Evolutionary conservation across 371 early-diverging fungal species (phyloP), one percentile per base, ranked within the genome.

Genomic region (Blakeslea trispora): DNA sequence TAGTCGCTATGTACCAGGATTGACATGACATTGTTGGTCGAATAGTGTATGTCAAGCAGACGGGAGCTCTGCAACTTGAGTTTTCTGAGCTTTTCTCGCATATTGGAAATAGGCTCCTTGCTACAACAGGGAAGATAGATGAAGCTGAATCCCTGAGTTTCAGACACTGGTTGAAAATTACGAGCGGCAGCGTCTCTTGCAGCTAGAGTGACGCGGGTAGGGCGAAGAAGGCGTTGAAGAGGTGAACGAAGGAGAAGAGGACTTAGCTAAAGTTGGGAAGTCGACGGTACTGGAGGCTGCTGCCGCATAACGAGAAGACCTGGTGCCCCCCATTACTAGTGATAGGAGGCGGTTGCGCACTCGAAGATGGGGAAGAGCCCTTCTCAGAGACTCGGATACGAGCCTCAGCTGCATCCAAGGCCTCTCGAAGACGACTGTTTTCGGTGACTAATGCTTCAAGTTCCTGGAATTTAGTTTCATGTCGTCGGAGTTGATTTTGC

Each of bases 1-100:
- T 24, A 45, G 24, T 45, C 45, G 21, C 24, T 45, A 23, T 45
- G 45, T 6, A n/a, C n/a, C n/a, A n/a, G n/a, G n/a, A n/a, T n/a
- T n/a, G n/a, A n/a, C n/a, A n/a, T n/a, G n/a, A n/a, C 15, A 8
- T 23, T 8, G 3, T 10, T 4, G 3, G 17, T 24, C 2, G 45
- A 22, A 14, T 24, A 45, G 13, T 45, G 23, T 13, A 45, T 45
- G 15, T 22, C 21, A 11, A 45, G 19, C 13, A 45, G 2, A 24
- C 45, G 45, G 14, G 22, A 21, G 3, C 21, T 13, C 8, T 49
- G 3, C 14, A 49, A 5, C 7, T 19, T 17, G 4, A 50, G 41
- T 39, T 50, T 37, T 11, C 22, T 14, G 9, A 50, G 15, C 7
- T 39, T 37, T 22, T 17, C n/a, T 10, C 39, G 22, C n/a, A 41